Percentiles rank a stretch among this genome's conserved stretches.
phyloP scores from a whole-genome alignment of 2,329 filamentous ascomycete species.

The Trichoderma polysporum region DNA sequence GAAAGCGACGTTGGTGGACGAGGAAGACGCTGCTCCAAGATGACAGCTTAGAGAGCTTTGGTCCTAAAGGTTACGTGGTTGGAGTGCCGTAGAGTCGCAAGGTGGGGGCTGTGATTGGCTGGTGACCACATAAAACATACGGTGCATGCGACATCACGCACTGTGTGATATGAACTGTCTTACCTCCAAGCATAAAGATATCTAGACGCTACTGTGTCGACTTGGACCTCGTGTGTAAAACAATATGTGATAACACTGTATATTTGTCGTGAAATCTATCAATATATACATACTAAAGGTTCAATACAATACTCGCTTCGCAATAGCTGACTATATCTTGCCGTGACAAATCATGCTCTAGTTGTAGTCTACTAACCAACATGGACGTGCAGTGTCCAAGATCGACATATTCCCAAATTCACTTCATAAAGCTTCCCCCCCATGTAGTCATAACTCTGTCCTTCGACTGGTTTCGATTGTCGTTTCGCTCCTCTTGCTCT shows the following conservation, averaged over 20 bases:
- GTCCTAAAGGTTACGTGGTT: conserved; percentile 33
- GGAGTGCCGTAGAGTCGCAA: conserved; percentile 15
- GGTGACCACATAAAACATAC: background rate
- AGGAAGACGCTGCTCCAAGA: conserved; percentile 26
- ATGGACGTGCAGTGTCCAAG: background rate
- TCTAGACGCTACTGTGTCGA: too few relatives aligned
- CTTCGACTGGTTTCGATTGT: conserved; percentile 30
- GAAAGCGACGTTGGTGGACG: conserved; percentile 25
- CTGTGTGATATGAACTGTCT: background rate
- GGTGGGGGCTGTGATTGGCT: conserved; percentile 28
- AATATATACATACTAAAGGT: background rate
- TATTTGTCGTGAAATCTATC: background rate
- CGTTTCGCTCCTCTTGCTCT: conserved; percentile 31
- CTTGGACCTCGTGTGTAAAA: too few relatives aligned
- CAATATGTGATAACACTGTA: background rate
- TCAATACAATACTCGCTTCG: background rate
- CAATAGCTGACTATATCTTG: background rate
- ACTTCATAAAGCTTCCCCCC: background rate
- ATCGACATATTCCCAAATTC: background rate
- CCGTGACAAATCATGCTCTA: background rate
- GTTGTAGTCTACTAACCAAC: background rate
- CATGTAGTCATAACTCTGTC: conserved; percentile 33
- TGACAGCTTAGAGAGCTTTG: conserved; percentile 33
- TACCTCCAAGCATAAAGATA: background rate
- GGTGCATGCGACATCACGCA: background rate